These are phyloP conservation scores for Pichia californica DNA, from an alignment of 805 yeast species.

Conservation along the genomic window DNA sequence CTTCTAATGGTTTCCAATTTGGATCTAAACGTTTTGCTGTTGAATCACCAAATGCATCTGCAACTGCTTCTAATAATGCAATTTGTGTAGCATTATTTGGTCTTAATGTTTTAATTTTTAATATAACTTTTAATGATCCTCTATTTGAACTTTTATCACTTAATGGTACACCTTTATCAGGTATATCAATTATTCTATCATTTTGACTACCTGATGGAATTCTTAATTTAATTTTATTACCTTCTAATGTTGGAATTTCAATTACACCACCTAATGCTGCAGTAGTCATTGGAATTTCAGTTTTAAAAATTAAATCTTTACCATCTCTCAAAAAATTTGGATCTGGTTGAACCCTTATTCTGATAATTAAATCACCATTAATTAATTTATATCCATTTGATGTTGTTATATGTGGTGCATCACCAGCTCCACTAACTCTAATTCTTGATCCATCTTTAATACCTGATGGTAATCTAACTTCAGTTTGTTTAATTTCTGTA, in stretches of 20 bases:
- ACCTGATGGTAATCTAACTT: slow-evolving; percentile 84
- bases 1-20: slow-evolving; percentile 33
- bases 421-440: slow-evolving; percentile 84
- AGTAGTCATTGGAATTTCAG: slow-evolving; percentile 83
- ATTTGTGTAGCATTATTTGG: slow-evolving; percentile 82
- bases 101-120: slow-evolving; percentile 63
- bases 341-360: slow-evolving; percentile 75
- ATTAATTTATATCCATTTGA: slow-evolving; percentile 61
- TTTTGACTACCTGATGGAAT: slow-evolving; percentile 81
- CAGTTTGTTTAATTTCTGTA: slow-evolving; percentile 60
- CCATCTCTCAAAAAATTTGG: slow-evolving; percentile 60
- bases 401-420: slow-evolving; percentile 71
- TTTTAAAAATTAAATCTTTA: slow-evolving; percentile 56
- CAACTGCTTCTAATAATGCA: slow-evolving; percentile 87
- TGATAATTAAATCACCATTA: slow-evolving; percentile 84
- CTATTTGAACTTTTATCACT: slow-evolving; percentile 33
- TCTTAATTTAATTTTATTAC: slow-evolving; percentile 65
- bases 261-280: slow-evolving; percentile 94
- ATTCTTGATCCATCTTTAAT: slow-evolving; percentile 80
- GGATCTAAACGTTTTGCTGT: slow-evolving; percentile 68
- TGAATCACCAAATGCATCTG: slow-evolving; percentile 79
- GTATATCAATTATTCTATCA: slow-evolving; percentile 66
- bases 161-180: slow-evolving; percentile 83
- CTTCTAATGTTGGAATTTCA: slow-evolving; percentile 81
- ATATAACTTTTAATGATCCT: slow-evolving; percentile 75